These are phyloP conservation scores for Plasmopara viticola DNA, from an alignment of 352 stramenopile genomes.

Conservation along the genomic window DNA sequence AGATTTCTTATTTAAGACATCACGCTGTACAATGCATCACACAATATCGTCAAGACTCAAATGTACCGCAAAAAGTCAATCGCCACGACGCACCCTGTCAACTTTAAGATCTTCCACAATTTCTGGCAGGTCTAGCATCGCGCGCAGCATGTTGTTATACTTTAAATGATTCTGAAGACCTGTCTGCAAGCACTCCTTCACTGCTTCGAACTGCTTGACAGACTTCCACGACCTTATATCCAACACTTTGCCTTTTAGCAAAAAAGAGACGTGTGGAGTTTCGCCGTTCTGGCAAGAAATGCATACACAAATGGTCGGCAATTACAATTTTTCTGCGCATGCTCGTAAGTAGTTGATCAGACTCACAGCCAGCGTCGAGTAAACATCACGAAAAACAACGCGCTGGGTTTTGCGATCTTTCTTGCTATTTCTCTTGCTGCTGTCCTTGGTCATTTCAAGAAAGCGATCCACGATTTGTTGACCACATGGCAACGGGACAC, in stretches of 20 bases:
- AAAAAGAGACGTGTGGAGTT: constrained; percentile 70
- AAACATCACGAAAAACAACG: constrained; percentile 78
- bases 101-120: constrained; percentile 67
- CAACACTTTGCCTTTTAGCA: constrained; percentile 65
- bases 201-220: constrained; percentile 75
- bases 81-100: constrained; percentile 46
- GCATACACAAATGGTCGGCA: constrained; percentile 7
- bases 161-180: constrained; percentile 84
- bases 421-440: constrained; percentile 87
- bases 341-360: not conserved
- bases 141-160: constrained; percentile 81
- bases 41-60: constrained; percentile 6
- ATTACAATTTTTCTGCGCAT: not conserved
- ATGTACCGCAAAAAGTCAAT: not conserved
- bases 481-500: constrained; percentile 44
- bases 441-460: constrained; percentile 79
- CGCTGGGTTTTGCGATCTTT: constrained; percentile 84
- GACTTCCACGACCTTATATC: constrained; percentile 74
- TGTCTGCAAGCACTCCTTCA: constrained; percentile 67
- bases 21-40: constrained; percentile 32
- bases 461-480: constrained; percentile 69
- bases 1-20: constrained; percentile 82
- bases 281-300: constrained; percentile 50
- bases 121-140: constrained; percentile 69
- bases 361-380: constrained; percentile 66